A percentile compares a stretch with the other conserved stretches of the same genome.
These are phyloP conservation scores for Thalassiosira ordinaria DNA, from an alignment of 352 stramenopile genomes.

Conservation along the genomic window DNA sequence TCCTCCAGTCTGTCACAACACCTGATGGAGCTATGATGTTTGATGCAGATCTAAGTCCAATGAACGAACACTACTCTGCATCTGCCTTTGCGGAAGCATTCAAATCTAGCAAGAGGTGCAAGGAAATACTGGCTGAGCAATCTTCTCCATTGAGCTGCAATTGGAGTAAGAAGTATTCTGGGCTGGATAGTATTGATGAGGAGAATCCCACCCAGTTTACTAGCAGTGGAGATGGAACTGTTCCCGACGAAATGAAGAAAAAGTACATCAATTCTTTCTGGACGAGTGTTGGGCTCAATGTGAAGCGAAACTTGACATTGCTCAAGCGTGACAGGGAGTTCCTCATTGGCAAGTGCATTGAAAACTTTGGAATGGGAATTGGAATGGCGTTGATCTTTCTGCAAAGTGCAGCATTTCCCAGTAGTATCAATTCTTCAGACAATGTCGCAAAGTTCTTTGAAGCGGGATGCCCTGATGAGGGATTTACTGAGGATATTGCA, in stretches of 20 bases:
- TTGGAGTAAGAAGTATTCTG: constrained; percentile 25
- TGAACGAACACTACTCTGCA: constrained; percentile 51
- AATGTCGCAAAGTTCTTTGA: constrained; percentile 26
- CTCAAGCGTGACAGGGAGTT: constrained; percentile 73
- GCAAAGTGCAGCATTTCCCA: constrained; percentile 41
- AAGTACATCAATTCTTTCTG: constrained; percentile 53
- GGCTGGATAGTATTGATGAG: constrained; percentile 42
- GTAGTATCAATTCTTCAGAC: constrained; percentile 38
- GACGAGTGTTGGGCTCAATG: constrained; percentile 34
- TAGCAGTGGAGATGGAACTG: no score
- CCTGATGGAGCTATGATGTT: constrained; percentile 65
- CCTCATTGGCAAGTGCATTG: constrained; percentile 62
- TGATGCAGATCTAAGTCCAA: constrained; percentile 26
- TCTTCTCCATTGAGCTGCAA: constrained; percentile 19
- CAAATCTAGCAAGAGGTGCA: constrained; percentile 29
- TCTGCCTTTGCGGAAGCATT: constrained; percentile 50
- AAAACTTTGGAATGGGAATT: constrained; percentile 69
- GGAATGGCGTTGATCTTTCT: constrained; percentile 74
- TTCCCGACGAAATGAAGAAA: no score
- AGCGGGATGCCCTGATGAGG: constrained; percentile 30
- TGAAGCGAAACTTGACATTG: constrained; percentile 82
- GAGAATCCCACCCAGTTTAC: no score
- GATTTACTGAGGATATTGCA: constrained; percentile 40
- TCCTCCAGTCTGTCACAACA: constrained; percentile 87
- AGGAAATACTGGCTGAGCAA: constrained; percentile 40